Percentiles rank a stretch among this genome's conserved stretches.
phyloP scores from a whole-genome alignment of 2,329 filamentous ascomycete genomes.

The Neocatenulostroma microsporum region DNA sequence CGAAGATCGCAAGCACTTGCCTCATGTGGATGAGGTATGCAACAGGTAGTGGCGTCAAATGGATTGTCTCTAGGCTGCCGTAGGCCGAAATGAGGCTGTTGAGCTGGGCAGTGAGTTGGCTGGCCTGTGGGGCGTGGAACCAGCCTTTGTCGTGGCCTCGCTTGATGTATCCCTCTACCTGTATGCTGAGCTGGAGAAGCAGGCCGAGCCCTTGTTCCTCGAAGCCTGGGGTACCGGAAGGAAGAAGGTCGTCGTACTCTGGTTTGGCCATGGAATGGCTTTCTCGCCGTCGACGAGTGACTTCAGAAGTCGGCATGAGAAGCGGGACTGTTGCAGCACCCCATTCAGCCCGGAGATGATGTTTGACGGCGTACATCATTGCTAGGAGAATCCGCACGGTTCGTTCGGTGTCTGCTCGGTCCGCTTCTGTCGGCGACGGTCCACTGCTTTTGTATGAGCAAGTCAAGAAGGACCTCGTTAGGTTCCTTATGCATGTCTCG shows the following conservation, averaged over 20 bases:
- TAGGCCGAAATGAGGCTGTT: slow-evolving; percentile 52
- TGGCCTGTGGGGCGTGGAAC: slow-evolving; percentile 54
- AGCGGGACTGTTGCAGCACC: slow-evolving; percentile 35
- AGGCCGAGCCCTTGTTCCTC: slow-evolving; percentile 54
- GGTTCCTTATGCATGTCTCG: slow-evolving; percentile 52
- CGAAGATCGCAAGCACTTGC: slow-evolving; percentile 56
- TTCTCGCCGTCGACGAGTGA: slow-evolving; percentile 22
- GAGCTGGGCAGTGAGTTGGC: slow-evolving; percentile 51
- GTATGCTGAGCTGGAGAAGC: slow-evolving; percentile 53
- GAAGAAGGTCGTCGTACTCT: slow-evolving; percentile 30
- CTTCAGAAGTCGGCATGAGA: slow-evolving; percentile 15
- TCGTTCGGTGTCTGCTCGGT: slow-evolving; percentile 51
- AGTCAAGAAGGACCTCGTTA: slow-evolving; percentile 50
- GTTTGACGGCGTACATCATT: slow-evolving; percentile 56
- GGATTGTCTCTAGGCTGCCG: slow-evolving; percentile 58
- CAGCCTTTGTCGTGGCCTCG: slow-evolving; percentile 48
- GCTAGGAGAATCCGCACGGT: slow-evolving; percentile 53
- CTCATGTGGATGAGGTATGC: slow-evolving; percentile 59
- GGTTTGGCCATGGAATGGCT: slow-evolving; percentile 25
- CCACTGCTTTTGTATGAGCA: slow-evolving; percentile 28
- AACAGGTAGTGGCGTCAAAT: slow-evolving; percentile 56
- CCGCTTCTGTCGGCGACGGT: slow-evolving; percentile 33
- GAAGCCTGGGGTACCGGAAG: slow-evolving; percentile 29
- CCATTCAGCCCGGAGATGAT: slow-evolving; percentile 58
- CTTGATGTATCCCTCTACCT: slow-evolving; percentile 54